Percentiles rank a stretch among this genome's conserved stretches.
Conservation (phyloP, 371 early-diverging fungal genomes). For the Mucor irregularis region DNA sequence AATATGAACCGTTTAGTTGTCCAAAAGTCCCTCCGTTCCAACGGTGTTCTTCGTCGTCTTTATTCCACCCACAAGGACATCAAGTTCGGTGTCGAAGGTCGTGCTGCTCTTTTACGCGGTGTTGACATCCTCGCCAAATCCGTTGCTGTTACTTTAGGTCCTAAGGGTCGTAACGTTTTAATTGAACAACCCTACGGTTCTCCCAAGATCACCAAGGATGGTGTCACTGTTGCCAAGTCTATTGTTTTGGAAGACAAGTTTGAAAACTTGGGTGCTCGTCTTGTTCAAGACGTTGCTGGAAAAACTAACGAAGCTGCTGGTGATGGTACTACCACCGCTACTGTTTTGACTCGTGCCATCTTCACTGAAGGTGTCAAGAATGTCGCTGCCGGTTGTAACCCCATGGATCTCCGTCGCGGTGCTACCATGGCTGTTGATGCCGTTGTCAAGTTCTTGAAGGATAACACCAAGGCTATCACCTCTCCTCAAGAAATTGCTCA, state of each 20-base stretch:
- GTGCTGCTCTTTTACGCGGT: conserved; percentile 89
- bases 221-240: conserved; percentile 98
- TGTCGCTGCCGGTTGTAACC: conserved; percentile 98
- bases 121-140: conserved; percentile 96
- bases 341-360: conserved; percentile 96
- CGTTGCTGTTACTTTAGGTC: conserved; percentile 97
- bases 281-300: conserved; percentile 98
- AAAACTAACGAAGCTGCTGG: conserved; percentile 99
- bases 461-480: conserved; percentile 88
- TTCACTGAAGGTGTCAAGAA: conserved; percentile 98
- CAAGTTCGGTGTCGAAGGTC: conserved; percentile 94
- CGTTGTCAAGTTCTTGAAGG: conserved; percentile 84
- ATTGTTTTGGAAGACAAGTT: conserved; percentile 95
- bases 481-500: conserved; percentile 95
- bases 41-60: conserved; percentile 58
- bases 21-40: conserved; percentile 31
- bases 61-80: conserved; percentile 95
- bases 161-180: conserved; percentile 97
- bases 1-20: conserved; percentile 41
- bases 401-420: conserved; percentile 96
- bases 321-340: conserved; percentile 99
- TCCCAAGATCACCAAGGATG: conserved; percentile 99
- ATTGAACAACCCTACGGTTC: conserved; percentile 97
- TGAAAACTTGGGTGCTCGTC: conserved; percentile 96
- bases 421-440: conserved; percentile 92